These are phyloP conservation scores for Pneumocystis sp. DNA, from an alignment of 1,139 yeast species.

Conservation along the genomic window DNA sequence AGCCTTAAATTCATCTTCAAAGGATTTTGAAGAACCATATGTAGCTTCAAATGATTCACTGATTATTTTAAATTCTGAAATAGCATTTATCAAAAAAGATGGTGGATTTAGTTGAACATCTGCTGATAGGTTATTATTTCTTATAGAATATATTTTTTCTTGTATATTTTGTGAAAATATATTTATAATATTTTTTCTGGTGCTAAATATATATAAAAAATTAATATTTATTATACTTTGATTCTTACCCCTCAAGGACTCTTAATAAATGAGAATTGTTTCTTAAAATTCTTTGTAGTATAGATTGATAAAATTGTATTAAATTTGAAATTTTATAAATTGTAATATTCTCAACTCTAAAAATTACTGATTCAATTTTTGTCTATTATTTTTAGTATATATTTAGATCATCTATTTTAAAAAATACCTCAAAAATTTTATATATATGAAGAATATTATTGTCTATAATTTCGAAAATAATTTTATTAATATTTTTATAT, in stretches of 20 bases:
- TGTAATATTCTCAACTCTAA: conserved; percentile 46
- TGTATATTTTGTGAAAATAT: neutral
- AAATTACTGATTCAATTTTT: conserved; percentile 51
- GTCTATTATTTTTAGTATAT: conserved; percentile 10
- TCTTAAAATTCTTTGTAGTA: conserved; percentile 39
- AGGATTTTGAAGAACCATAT: neutral
- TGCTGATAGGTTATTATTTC: neutral
- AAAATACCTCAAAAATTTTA: conserved; percentile 4
- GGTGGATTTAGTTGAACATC: neutral
- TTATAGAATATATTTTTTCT: neutral
- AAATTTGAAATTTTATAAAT: conserved; percentile 48
- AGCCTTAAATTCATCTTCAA: neutral
- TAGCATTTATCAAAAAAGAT: neutral
- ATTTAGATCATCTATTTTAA: conserved; percentile 3
- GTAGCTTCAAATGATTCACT: neutral
- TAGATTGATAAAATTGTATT: conserved; percentile 50
- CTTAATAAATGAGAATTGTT: conserved; percentile 8
- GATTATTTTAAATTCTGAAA: neutral
- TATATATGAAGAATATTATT: conserved; percentile 1
- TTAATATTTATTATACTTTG: neutral
- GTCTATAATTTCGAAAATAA: neutral
- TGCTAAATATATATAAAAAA: neutral
- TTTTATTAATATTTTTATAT: neutral
- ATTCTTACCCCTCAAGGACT: conserved; percentile 10
- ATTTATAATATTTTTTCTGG: neutral